These are phyloP conservation scores for Xylariaceae sp. DNA, from an alignment of 2,329 filamentous ascomycete species.

Conservation along the genomic window DNA sequence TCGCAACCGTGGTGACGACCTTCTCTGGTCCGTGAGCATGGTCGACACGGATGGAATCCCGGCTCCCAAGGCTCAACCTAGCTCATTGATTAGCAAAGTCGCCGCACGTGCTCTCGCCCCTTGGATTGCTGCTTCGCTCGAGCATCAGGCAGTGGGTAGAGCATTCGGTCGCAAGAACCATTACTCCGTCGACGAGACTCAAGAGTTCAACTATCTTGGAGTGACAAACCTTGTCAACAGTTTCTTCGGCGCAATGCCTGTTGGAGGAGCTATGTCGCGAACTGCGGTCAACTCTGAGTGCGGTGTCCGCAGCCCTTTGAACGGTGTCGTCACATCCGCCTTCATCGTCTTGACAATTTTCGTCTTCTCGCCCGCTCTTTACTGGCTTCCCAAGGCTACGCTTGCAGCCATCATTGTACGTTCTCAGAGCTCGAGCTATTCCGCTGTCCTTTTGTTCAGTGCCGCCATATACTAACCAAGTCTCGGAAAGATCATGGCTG, in stretches of 20 bases:
- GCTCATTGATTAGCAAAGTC: slow-evolving; percentile 50
- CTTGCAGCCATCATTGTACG: slow-evolving; percentile 60
- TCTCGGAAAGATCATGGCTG: slow-evolving; percentile 53
- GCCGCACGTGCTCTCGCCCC: slow-evolving; percentile 56
- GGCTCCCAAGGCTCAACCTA: slow-evolving; percentile 46
- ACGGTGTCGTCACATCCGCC: slow-evolving; percentile 58
- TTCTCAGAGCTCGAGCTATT: slow-evolving; percentile 5
- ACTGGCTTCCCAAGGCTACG: slow-evolving; percentile 66
- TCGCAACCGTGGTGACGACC: slow-evolving; percentile 42
- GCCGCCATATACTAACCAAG: background rate
- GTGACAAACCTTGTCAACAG: slow-evolving; percentile 62
- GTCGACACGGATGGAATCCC: slow-evolving; percentile 55
- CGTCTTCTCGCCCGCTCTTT: slow-evolving; percentile 57
- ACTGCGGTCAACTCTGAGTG: slow-evolving; percentile 66
- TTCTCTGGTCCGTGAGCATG: slow-evolving; percentile 57
- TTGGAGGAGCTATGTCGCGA: slow-evolving; percentile 65
- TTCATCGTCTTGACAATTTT: slow-evolving; percentile 63
- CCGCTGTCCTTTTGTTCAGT: slow-evolving; percentile 1
- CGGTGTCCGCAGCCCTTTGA: slow-evolving; percentile 60
- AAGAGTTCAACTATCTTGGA: slow-evolving; percentile 64
- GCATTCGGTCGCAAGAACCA: slow-evolving; percentile 61
- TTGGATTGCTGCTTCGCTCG: slow-evolving; percentile 59
- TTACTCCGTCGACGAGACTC: slow-evolving; percentile 62
- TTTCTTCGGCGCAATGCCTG: slow-evolving; percentile 62
- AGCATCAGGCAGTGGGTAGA: slow-evolving; percentile 64